Conservation (phyloP, 2,329 filamentous ascomycete genomes). For the Diaporthe destruens region DNA sequence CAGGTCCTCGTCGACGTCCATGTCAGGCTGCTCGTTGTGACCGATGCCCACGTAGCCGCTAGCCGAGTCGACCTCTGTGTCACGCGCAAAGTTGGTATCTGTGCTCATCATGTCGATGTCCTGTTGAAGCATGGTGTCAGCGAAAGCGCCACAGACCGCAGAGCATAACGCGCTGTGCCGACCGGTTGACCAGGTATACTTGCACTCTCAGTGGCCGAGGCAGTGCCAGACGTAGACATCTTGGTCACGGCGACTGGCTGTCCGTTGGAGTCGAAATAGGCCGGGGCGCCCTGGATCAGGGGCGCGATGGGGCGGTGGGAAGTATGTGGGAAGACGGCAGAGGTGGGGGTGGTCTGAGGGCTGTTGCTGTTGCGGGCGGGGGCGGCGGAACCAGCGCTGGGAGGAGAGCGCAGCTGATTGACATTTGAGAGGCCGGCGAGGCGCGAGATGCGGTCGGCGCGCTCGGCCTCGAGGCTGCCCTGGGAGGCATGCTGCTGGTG, state of each 20-base stretch:
- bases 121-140: slow-evolving; percentile 53
- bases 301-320: slow-evolving; percentile 50
- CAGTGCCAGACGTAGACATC: slow-evolving; percentile 92
- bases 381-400: slow-evolving; percentile 50
- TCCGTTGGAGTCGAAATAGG: slow-evolving; percentile 85
- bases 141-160: background rate
- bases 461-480: slow-evolving; percentile 88
- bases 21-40: slow-evolving; percentile 56
- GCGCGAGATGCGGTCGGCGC: slow-evolving; percentile 94
- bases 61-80: slow-evolving; percentile 54
- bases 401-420: slow-evolving; percentile 75
- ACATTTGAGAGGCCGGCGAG: slow-evolving; percentile 92
- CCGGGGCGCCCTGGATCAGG: slow-evolving; percentile 54
- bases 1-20: slow-evolving; percentile 67
- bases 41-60: slow-evolving; percentile 67
- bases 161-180: background rate
- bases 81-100: slow-evolving; percentile 70
- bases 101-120: slow-evolving; percentile 77
- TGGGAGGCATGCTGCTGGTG: slow-evolving; percentile 72
- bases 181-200: slow-evolving; percentile 52
- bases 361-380: slow-evolving; percentile 50
- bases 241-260: slow-evolving; percentile 76
- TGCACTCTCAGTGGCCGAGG: slow-evolving; percentile 85
- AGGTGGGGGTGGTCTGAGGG: slow-evolving; percentile 65
- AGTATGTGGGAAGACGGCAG: slow-evolving; percentile 56